A percentile compares a stretch with the other conserved stretches of the same genome.
These are phyloP conservation scores for Ophiostoma piceae DNA, from an alignment of 2,329 filamentous ascomycete species.

Conservation along the genomic window DNA sequence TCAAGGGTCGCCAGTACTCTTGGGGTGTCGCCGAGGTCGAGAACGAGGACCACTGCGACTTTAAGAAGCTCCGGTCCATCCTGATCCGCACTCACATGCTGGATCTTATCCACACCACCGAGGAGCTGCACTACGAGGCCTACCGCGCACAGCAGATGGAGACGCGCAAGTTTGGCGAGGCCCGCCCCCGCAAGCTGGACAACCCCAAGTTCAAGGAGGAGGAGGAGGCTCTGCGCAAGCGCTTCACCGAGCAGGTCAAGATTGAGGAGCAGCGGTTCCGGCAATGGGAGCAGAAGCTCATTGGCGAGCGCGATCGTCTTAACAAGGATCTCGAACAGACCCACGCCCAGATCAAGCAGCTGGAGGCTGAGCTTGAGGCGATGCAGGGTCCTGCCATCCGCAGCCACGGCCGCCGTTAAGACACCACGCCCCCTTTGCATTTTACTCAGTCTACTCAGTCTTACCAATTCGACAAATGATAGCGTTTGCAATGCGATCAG, in stretches of 20 bases:
- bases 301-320: constrained; percentile 93
- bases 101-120: constrained; percentile 98
- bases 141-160: constrained; percentile 99
- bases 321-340: constrained; percentile 99
- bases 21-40: constrained; percentile 99
- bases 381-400: constrained; percentile 88
- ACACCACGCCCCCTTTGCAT: constrained; percentile 7
- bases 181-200: constrained; percentile 92
- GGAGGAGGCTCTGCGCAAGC: constrained; percentile 95
- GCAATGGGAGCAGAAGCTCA: constrained; percentile 99
- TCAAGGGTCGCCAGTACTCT: constrained; percentile 97
- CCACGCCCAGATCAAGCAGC: constrained; percentile 86
- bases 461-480: constrained; percentile 9
- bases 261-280: constrained; percentile 98
- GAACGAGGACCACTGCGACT: constrained; percentile 99
- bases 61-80: constrained; percentile 99
- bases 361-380: constrained; percentile 86
- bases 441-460: constrained; percentile 8
- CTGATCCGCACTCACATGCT: constrained; percentile 99
- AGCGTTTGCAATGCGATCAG: constrained; percentile 13
- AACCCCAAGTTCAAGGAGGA: constrained; percentile 99
- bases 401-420: constrained; percentile 86
- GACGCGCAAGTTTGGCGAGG: constrained; percentile 98
- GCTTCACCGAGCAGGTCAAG: constrained; percentile 99
- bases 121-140: constrained; percentile 98